Evolutionary conservation across 305 asterid species (phyloP).

Genomic region (Withania somnifera): DNA sequence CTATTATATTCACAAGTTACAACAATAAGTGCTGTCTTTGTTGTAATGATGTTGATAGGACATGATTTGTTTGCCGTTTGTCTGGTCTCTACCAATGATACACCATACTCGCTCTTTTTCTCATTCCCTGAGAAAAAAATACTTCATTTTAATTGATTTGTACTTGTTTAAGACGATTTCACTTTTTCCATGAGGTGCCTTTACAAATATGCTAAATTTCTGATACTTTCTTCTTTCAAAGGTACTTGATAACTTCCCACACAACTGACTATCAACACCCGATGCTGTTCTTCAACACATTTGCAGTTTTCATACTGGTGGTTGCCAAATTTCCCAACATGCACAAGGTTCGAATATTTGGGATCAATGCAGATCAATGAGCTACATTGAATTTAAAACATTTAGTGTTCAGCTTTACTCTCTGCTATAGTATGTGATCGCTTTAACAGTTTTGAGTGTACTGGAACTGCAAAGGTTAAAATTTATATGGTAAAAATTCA

Average conservation of each 20-base stretch:
- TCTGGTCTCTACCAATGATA: background rate
- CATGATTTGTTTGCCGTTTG: background rate
- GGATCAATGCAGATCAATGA: constrained; percentile 12
- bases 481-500: background rate
- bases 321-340: constrained; percentile 13
- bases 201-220: background rate
- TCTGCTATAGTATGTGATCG: background rate
- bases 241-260: constrained; percentile 13
- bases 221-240: background rate
- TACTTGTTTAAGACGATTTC: background rate
- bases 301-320: constrained; percentile 4
- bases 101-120: background rate
- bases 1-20: background rate
- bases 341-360: constrained; percentile 13
- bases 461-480: background rate
- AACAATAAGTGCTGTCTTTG: background rate
- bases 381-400: background rate
- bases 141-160: background rate
- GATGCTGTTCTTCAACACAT: constrained; percentile 8
- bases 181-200: background rate
- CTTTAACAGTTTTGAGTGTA: background rate
- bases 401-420: background rate
- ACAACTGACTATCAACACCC: constrained; percentile 10
- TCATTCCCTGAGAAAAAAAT: background rate
- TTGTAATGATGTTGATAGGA: background rate